Base-by-base conservation (phyloP, 768 basidiomycete genomes). In the Tubosaeta brunneosetosa region DNA sequence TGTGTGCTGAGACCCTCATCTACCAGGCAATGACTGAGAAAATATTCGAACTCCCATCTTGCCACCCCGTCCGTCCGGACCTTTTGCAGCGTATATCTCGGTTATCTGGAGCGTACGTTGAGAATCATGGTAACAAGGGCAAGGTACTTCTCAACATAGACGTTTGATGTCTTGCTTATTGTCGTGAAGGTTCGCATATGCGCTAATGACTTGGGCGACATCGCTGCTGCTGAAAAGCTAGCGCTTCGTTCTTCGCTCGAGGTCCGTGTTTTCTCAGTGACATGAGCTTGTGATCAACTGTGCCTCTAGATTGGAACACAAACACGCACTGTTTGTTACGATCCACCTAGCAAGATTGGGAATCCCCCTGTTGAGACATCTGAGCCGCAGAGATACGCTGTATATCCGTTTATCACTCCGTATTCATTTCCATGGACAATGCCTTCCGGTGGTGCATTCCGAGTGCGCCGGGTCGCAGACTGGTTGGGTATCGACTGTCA, bases 61-160 rank as follows among this genome's bases (percentile, higher is more conserved):
- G 69, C 26, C 61, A 60, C 41, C 66, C 71, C n/a, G 60, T 88
- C 37, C 69, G 66, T 1, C 59, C 69, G 10, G 77, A 79, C 49
- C 55, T 81, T n/a, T 59, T 85, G 19, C 80, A 82, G 54, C 76
- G 74, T 26, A 80, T 91, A 53, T 91, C 89, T n/a, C 82, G 85
- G 48, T 51, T 80, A 17, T 76, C 85, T 7, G 82, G 81, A 41
- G 87, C 84, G 4, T 83, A 84, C 56, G 66, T 83, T 5, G 83
- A 87, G 62, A 76, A 75, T 52, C 60, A 74, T 26, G 76, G 75
- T 22, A 59, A 65, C 38, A 68, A 71, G 49, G 77, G 78, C 53
- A 73, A 75, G 68, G 84, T 53, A 66, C 40, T 40, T 46, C 34
- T 50, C 44, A n/a, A 34, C 3, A 5, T n/a, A 10, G 40, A 8